Evolutionary conservation across 495 filamentous ascomycete genomes (phyloP).

Genomic region (Penicillium herquei): DNA sequence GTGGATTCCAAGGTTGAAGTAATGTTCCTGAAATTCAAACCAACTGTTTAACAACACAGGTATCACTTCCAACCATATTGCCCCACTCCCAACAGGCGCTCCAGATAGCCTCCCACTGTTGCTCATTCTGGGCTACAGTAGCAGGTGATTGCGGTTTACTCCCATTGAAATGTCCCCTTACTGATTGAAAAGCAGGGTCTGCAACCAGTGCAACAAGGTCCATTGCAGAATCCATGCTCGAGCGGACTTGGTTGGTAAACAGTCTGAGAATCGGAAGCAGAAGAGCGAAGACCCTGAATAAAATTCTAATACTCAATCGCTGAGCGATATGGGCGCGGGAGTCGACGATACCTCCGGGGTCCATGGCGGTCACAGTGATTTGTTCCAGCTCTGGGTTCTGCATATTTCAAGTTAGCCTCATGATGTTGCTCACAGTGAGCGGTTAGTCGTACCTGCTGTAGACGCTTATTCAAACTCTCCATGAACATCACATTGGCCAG

Average conservation of each 20-base stretch:
- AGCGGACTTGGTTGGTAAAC: conserved; percentile 32
- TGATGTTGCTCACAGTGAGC: background rate
- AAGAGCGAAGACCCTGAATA: conserved; percentile 17
- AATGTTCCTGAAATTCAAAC: no score
- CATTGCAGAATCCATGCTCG: conserved; percentile 18
- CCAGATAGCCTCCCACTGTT: conserved; percentile 18
- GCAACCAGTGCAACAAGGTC: conserved; percentile 20
- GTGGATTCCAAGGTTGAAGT: no score
- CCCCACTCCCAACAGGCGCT: conserved; percentile 24
- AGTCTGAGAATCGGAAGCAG: conserved; percentile 23
- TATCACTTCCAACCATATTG: no score
- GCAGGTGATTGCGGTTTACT: conserved; percentile 8
- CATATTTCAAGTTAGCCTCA: background rate
- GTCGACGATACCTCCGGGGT: conserved; percentile 22
- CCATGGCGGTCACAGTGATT: conserved; percentile 22
- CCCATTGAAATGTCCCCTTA: conserved; percentile 21
- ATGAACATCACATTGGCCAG: conserved; percentile 42
- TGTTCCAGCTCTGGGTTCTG: conserved; percentile 21
- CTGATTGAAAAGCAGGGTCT: conserved; percentile 16
- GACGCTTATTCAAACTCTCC: conserved; percentile 39
- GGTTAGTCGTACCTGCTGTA: conserved; percentile 24
- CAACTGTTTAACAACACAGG: no score
- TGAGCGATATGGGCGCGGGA: conserved; percentile 21
- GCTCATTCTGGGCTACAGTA: background rate
- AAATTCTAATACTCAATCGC: conserved; percentile 3